Conservation (phyloP, 1,139 yeast species). For the Yamadazyma diddensiae region DNA sequence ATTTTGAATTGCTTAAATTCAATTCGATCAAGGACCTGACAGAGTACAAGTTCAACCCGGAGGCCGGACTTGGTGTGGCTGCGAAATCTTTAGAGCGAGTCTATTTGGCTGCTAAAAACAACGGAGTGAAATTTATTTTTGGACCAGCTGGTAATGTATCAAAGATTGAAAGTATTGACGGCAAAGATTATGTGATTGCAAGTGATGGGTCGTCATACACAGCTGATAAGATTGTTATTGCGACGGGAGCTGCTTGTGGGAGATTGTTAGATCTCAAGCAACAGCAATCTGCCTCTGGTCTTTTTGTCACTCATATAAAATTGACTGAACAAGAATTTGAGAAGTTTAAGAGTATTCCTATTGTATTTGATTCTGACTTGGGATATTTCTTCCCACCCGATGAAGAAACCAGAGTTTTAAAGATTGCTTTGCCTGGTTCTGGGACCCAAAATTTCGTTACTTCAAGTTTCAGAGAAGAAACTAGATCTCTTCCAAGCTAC, state of each 20-base stretch:
- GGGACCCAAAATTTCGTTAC: conserved; percentile 27
- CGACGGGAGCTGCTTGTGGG: conserved; percentile 33
- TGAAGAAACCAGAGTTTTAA: conserved; percentile 28
- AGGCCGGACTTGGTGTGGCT: conserved; percentile 32
- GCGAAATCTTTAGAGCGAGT: conserved; percentile 24
- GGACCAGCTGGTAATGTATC: conserved; percentile 24
- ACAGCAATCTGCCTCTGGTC: conserved; percentile 35
- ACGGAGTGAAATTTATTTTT: conserved; percentile 28
- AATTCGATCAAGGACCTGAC: conserved; percentile 18
- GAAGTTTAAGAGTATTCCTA: conserved; percentile 24
- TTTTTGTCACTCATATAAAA: conserved; percentile 33
- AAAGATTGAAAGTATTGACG: conserved; percentile 6
- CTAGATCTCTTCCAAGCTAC: conserved; percentile 35
- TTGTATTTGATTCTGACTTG: conserved; percentile 34
- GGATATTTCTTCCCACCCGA: conserved; percentile 43
- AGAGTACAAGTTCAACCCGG: conserved; percentile 18
- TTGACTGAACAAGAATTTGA: conserved; percentile 24
- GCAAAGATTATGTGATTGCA: conserved; percentile 16
- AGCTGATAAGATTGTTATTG: conserved; percentile 27
- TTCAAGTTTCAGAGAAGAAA: conserved; percentile 18
- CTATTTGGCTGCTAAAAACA: conserved; percentile 16
- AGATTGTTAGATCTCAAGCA: conserved; percentile 23
- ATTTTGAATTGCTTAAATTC: conserved; percentile 23
- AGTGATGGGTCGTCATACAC: conserved; percentile 19
- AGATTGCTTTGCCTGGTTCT: conserved; percentile 36